These are phyloP conservation scores for Bipolaris bicolor DNA, from an alignment of 2,329 filamentous ascomycete genomes.

Conservation along the genomic window DNA sequence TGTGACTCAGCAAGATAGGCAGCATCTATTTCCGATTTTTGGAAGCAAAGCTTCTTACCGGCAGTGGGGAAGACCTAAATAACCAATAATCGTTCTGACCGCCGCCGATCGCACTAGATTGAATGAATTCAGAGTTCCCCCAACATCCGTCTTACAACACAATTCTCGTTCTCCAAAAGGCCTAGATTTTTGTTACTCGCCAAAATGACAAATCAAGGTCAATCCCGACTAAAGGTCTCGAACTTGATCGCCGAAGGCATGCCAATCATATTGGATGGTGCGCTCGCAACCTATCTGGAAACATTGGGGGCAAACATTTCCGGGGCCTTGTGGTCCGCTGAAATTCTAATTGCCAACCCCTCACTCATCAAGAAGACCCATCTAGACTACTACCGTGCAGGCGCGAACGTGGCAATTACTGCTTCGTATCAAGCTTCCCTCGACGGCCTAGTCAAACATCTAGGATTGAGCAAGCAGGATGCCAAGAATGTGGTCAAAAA, in stretches of 20 bases:
- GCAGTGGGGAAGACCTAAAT: neutral
- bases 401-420: constrained; percentile 56
- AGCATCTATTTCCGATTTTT: neutral
- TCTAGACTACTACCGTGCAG: constrained; percentile 53
- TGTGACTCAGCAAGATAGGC: neutral
- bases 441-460: constrained; percentile 49
- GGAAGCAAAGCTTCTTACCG: neutral
- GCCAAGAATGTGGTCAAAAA: constrained; percentile 47
- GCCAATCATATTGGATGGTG: constrained; percentile 54
- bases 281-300: constrained; percentile 57
- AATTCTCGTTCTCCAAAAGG: neutral
- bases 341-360: constrained; percentile 50
- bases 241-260: constrained; percentile 25
- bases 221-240: constrained; percentile 1
- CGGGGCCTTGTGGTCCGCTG: constrained; percentile 55
- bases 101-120: neutral
- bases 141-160: neutral
- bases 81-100: neutral
- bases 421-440: constrained; percentile 57
- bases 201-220: constrained; percentile 2
- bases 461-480: constrained; percentile 40
- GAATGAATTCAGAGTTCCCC: neutral
- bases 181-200: neutral
- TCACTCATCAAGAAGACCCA: constrained; percentile 53
- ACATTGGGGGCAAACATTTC: constrained; percentile 52